phyloP scores from a whole-genome alignment of 805 yeast genomes.

The Kodamaea kakaduensis region DNA sequence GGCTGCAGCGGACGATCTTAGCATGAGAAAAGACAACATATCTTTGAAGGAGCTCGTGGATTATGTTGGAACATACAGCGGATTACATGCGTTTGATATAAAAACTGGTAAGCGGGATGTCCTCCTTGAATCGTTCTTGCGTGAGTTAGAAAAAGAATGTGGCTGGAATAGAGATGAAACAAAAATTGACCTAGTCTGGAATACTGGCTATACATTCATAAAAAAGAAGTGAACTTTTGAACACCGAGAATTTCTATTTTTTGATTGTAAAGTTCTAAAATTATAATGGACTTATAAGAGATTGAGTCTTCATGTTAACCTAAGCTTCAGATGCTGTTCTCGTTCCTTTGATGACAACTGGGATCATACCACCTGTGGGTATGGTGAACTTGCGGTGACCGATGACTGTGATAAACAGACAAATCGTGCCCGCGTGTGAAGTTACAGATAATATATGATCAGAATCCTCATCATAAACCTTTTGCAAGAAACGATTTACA shows the following conservation, averaged over 20 bases:
- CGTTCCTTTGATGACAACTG: constrained; percentile 22
- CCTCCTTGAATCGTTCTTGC: constrained; percentile 30
- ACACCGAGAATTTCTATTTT: neutral
- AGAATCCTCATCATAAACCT: constrained; percentile 16
- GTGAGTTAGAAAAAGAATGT: constrained; percentile 35
- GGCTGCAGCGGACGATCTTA: constrained; percentile 21
- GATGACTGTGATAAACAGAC: constrained; percentile 22
- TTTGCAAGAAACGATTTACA: constrained; percentile 20
- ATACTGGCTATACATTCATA: constrained; percentile 49
- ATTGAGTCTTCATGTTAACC: too few species aligned
- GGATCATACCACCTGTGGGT: constrained; percentile 29
- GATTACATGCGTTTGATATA: constrained; percentile 54
- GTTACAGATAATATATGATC: constrained; percentile 19
- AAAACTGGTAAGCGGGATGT: constrained; percentile 30
- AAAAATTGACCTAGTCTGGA: constrained; percentile 43
- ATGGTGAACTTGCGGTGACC: constrained; percentile 28
- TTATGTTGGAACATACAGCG: constrained; percentile 69
- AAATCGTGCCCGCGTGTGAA: constrained; percentile 27
- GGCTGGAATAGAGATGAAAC: constrained; percentile 44
- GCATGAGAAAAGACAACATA: constrained; percentile 27
- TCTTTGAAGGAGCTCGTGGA: constrained; percentile 44
- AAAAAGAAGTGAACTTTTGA: constrained; percentile 32
- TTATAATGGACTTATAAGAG: too few species aligned
- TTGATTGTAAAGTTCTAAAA: too few species aligned
- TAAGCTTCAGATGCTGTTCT: neutral